Conservation (phyloP, 1,284 basidiomycete species). For the Irpex lacteus region DNA sequence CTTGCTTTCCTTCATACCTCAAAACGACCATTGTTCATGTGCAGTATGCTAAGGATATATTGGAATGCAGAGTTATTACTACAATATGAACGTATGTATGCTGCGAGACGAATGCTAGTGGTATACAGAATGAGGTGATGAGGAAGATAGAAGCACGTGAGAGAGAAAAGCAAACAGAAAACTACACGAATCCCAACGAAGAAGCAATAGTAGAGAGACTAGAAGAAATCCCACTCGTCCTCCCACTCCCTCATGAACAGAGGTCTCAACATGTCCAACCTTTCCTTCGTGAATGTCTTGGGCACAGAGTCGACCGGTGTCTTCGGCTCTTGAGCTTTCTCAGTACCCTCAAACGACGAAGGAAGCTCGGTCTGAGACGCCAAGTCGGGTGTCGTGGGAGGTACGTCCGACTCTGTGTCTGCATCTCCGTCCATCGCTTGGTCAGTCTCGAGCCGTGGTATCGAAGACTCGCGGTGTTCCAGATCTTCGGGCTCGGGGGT, state of each 20-base stretch:
- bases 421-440: not conserved
- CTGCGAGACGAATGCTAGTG: no score
- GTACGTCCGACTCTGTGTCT: constrained; percentile 2
- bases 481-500: no score
- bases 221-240: constrained; percentile 7
- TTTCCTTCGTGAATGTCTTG: not conserved
- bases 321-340: not conserved
- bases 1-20: no score
- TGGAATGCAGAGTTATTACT: no score
- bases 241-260: constrained; percentile 9
- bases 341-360: not conserved
- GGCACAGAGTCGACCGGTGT: not conserved
- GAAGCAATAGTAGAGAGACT: not conserved
- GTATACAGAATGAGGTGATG: no score
- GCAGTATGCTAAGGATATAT: no score
- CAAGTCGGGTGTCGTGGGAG: not conserved
- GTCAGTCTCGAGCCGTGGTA: not conserved
- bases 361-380: not conserved
- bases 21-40: no score
- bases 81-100: no score
- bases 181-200: not conserved
- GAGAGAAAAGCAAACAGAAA: not conserved
- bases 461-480: not conserved
- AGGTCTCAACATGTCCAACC: constrained; percentile 2
- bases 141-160: not conserved